Percentiles rank a stretch among this genome's conserved stretches.
phyloP scores from a whole-genome alignment of 495 filamentous ascomycete genomes.

The Sordaria brevicollis region DNA sequence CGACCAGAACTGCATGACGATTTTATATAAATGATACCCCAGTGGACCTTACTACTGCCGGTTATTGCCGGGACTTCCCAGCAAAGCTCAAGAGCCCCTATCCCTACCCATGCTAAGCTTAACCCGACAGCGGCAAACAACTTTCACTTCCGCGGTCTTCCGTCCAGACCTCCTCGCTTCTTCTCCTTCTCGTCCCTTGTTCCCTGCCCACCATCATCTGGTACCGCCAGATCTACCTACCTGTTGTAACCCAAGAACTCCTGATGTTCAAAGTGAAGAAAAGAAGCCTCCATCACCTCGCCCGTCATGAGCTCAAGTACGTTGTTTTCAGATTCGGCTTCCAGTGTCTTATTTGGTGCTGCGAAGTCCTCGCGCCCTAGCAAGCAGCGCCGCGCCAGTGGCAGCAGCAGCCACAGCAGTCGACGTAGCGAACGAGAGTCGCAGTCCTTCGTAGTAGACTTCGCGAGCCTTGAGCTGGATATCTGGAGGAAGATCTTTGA shows the following conservation, averaged over 20 bases:
- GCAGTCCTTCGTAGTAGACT: conserved; percentile 50
- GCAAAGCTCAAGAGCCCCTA: neutral
- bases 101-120: neutral
- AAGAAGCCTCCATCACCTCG: neutral
- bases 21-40: neutral
- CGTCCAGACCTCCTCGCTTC: neutral
- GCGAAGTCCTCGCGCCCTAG: conserved; percentile 35
- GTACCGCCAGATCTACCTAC: neutral
- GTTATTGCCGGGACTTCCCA: neutral
- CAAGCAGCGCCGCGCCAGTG: conserved; percentile 41
- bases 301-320: neutral
- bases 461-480: conserved; percentile 48
- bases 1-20: neutral
- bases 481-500: conserved; percentile 44
- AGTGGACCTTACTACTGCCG: neutral
- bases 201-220: neutral
- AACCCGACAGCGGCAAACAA: neutral
- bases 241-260: neutral
- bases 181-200: neutral
- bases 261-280: neutral
- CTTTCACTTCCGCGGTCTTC: neutral
- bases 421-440: conserved; percentile 44
- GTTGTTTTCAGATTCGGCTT: neutral
- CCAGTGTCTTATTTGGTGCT: conserved; percentile 14
- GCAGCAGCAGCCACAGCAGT: conserved; percentile 41